Evolutionary conservation across 441 rosid genomes (phyloP), one percentile per base, ranked within the genome.

Genomic region (Adansonia gregorii): DNA sequence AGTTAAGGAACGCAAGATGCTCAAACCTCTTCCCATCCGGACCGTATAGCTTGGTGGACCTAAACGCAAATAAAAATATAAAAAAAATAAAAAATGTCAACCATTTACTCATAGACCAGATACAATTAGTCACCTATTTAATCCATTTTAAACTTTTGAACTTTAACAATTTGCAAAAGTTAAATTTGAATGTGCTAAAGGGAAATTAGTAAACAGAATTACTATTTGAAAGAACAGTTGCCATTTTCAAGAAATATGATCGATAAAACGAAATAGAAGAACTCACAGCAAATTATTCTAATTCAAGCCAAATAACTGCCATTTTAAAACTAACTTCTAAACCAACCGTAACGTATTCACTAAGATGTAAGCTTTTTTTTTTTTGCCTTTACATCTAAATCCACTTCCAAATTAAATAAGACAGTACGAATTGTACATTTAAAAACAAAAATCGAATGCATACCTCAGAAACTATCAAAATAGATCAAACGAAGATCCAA

Each of bases 1-100:
- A 86, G 80, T 95, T 93, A 55, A 93, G 80, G 74, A 93, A 93
- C 9, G 98, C 94, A 17, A 95, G 86, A 69, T 93, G 97, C 86
- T 93, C 97, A 35, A 95, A 95, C 75, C 98, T 89, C 87, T 83
- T 87, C 83, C 92, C 93, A 67, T 91, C 96, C 0, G 90, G 79
- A 74, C 97, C 98, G 17, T 92, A 95, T 74, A 90, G 87, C 88
- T 95, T 93, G 14, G 97, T 95, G 20, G 98, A 92, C 85, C 95
- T 94, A 79, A 83, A 72, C 2, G 11, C 4, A 35, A 35, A 27
- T 27, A 12, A 8, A 58, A 58, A 58, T n/a, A 56, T 1, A 4
- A 1, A 2, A 35, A 52, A 52, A 1, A 52, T 9, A 35, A 5
- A 0, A n/a, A 51, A 12, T 0, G 6, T 4, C 6, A 52, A 15